Evolutionary conservation across 2,329 filamentous ascomycete species (phyloP).

Genomic region (Pseudohalonectria lignicola): DNA sequence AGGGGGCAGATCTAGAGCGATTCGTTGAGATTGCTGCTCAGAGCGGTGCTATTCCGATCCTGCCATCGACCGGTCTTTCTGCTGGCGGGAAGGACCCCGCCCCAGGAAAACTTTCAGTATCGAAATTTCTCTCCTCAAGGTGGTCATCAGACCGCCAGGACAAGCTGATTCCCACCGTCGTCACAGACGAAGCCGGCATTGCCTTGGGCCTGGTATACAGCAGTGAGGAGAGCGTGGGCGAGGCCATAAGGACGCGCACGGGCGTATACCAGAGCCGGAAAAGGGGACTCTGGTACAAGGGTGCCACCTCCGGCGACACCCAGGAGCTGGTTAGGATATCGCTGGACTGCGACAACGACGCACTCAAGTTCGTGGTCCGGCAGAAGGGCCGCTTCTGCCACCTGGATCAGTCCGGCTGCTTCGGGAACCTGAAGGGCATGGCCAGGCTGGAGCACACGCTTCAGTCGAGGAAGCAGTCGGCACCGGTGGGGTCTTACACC

Average conservation of each 20-base stretch:
- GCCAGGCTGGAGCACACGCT: constrained; percentile 81
- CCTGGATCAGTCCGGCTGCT: constrained; percentile 80
- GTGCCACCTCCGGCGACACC: constrained; percentile 84
- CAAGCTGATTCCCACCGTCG: constrained; percentile 77
- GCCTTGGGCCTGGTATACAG: constrained; percentile 90
- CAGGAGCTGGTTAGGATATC: constrained; percentile 80
- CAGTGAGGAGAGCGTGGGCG: constrained; percentile 78
- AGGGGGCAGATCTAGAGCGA: constrained; percentile 31
- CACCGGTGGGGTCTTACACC: constrained; percentile 86
- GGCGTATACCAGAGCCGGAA: constrained; percentile 96
- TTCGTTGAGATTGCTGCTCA: constrained; percentile 37
- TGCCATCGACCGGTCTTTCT: constrained; percentile 62
- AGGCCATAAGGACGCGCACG: constrained; percentile 65
- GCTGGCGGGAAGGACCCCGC: constrained; percentile 48
- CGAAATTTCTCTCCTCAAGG: constrained; percentile 60
- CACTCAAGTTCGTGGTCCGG: constrained; percentile 77
- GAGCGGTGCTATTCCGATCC: constrained; percentile 55
- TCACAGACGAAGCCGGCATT: constrained; percentile 77
- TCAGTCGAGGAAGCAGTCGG: constrained; percentile 66
- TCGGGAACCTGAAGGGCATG: constrained; percentile 75
- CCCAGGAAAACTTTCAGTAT: constrained; percentile 42
- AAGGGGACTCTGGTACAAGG: constrained; percentile 93
- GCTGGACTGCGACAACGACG: constrained; percentile 89
- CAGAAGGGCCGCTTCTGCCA: constrained; percentile 95
- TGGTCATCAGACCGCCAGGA: constrained; percentile 77